Conservation (phyloP, 345 rosid species). For the Aquilaria malaccensis region DNA sequence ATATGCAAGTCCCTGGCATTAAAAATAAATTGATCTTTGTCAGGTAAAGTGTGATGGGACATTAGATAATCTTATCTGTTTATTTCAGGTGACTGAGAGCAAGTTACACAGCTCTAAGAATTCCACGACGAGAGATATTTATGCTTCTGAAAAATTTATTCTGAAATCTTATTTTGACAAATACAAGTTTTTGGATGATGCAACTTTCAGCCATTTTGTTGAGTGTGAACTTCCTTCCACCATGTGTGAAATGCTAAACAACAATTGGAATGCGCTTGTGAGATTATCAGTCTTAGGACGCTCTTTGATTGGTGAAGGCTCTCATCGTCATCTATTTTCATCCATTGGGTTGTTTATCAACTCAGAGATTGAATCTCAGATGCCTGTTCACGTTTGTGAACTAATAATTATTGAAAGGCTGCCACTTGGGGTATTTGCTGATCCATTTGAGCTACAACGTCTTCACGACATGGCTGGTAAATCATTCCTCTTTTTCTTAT, state of each 20-base stretch:
- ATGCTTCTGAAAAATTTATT: constrained; percentile 31
- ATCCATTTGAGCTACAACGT: constrained; percentile 85
- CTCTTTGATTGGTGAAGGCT: constrained; percentile 70
- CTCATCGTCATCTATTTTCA: constrained; percentile 68
- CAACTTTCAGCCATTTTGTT: constrained; percentile 38
- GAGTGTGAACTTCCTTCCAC: constrained; percentile 18
- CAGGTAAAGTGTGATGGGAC: neutral
- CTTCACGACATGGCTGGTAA: constrained; percentile 49
- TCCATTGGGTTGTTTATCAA: constrained; percentile 35
- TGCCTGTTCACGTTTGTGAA: constrained; percentile 27
- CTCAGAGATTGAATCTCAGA: constrained; percentile 16
- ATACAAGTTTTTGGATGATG: constrained; percentile 31
- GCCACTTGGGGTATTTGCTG: constrained; percentile 82
- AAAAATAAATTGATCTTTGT: neutral
- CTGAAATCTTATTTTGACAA: constrained; percentile 52
- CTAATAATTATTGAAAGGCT: constrained; percentile 55
- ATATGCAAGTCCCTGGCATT: no score
- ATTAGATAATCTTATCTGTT: neutral
- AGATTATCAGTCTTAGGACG: constrained; percentile 30
- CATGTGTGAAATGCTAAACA: constrained; percentile 23
- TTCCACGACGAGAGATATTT: constrained; percentile 2
- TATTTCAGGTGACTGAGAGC: constrained; percentile 26
- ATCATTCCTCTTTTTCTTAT: neutral
- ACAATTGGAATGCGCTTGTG: constrained; percentile 14
- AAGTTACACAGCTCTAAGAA: constrained; percentile 5